Base-by-base conservation (phyloP, 2,329 filamentous ascomycete species). In the Tricladium varicosporioides region DNA sequence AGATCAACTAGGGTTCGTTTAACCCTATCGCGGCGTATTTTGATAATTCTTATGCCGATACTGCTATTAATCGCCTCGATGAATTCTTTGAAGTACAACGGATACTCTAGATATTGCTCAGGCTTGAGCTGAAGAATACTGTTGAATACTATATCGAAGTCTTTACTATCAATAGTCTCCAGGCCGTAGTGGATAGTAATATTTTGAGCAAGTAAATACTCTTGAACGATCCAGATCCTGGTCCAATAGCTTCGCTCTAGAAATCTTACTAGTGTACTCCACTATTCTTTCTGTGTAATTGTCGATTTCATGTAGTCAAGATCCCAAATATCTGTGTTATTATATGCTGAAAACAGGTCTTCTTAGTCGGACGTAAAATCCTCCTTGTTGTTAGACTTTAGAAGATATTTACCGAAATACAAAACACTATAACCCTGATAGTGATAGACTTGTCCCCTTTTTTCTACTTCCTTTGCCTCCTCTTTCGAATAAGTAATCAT, bases 171-270 rank as follows among this genome's bases (percentile, higher is more conserved):
- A 36, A 36, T 13, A 13, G 32, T 36, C 32, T 36, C 32, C 7
- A 13, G 13, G 13, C 54, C 54, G 42, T 43, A 57, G 36, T 22
- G 43, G 51, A 56, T 40, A 9, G 32, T 31, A 19, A 51, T 33
- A 18, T 36, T 42, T 27, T 46, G 36, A n/a, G 54, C 54, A 11
- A 56, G 22, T 1, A 56, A 42, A 27, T 51, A 31, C 36, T 56
- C 54, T 36, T 51, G 54, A 13, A 56, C 48, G 18, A 51, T 46
- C 54, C 54, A 56, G 13, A 56, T 56, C 22, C 54, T 51, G 3
- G 40, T 56, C 48, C 48, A 56, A 13, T 36, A 36, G 13, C 32
- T 36, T 36, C 13, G 32, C 32, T 36, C 32, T 13, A 36, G 7
- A 8, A 36, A 13, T 36, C 7, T 36, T 8, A 13, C 32, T 36